phyloP scores from a whole-genome alignment of 306 rosid species.

The Vigna angularis region DNA sequence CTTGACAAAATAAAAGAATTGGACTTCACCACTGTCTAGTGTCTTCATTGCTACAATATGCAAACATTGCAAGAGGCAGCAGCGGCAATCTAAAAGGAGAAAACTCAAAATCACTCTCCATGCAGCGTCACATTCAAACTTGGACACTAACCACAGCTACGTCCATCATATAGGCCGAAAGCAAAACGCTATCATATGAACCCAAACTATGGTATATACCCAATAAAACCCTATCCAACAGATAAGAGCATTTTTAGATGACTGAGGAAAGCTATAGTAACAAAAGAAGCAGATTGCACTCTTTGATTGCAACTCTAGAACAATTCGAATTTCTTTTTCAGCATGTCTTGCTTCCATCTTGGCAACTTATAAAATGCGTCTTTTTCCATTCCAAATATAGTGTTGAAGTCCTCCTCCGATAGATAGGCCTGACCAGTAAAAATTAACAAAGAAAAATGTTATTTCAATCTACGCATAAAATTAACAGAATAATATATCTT shows the following conservation, averaged over 20 bases:
- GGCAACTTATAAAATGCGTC: constrained; percentile 84
- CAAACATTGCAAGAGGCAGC: constrained; percentile 57
- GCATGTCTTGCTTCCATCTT: constrained; percentile 93
- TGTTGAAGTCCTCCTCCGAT: constrained; percentile 76
- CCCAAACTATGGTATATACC: constrained; percentile 49
- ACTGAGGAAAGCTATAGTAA: constrained; percentile 45
- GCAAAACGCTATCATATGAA: constrained; percentile 49
- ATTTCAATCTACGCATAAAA: constrained; percentile 24
- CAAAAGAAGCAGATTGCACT: constrained; percentile 44
- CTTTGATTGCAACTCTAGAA: constrained; percentile 57
- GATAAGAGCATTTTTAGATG: constrained; percentile 49
- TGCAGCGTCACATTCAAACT: constrained; percentile 68
- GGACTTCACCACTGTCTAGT: constrained; percentile 50
- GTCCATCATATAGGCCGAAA: constrained; percentile 48
- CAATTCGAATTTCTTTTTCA: constrained; percentile 81
- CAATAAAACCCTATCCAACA: constrained; percentile 53
- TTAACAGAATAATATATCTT: neutral
- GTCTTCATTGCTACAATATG: constrained; percentile 52
- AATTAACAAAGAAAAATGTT: constrained; percentile 24
- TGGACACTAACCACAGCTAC: constrained; percentile 51
- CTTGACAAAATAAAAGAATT: constrained; percentile 66
- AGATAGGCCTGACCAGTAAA: constrained; percentile 72
- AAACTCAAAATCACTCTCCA: constrained; percentile 61
- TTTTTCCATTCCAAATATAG: constrained; percentile 72
- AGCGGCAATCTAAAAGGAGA: constrained; percentile 47